Percentiles rank a stretch among this genome's conserved stretches.
Conservation (phyloP, 2,329 filamentous ascomycete species). For the Colletotrichum sp. region DNA sequence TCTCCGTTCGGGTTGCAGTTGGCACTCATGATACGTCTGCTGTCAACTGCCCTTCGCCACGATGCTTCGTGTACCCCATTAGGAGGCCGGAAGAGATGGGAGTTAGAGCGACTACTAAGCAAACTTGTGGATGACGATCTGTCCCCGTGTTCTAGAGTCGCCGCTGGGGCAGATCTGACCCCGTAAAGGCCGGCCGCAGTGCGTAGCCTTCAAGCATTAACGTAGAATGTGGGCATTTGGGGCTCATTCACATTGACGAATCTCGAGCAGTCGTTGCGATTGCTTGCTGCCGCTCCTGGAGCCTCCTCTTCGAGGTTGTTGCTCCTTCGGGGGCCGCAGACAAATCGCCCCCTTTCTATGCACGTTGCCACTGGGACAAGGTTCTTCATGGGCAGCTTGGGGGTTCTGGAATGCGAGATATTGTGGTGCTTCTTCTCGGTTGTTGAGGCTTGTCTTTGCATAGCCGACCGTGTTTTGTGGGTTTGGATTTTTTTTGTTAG, state of each 20-base stretch:
- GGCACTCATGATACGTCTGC: not conserved
- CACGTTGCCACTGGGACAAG: not conserved
- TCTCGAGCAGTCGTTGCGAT: not conserved
- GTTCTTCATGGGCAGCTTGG: not conserved
- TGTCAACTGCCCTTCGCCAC: not conserved
- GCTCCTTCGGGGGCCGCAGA: not conserved
- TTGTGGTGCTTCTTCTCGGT: not conserved
- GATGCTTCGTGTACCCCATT: not conserved
- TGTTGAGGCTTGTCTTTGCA: conserved; percentile 9
- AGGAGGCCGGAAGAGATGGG: not conserved
- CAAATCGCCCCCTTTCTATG: not conserved
- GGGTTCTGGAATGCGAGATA: not conserved
- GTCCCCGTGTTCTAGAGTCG: not conserved
- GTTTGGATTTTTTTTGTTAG: not conserved
- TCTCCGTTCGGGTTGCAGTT: not conserved
- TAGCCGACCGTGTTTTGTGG: conserved; percentile 3
- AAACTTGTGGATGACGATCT: not conserved
- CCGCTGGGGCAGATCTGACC: not conserved
- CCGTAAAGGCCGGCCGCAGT: not conserved
- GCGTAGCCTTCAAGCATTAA: not conserved
- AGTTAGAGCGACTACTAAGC: not conserved
- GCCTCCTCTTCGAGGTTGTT: not conserved
- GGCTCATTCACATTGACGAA: not conserved
- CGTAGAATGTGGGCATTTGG: not conserved
- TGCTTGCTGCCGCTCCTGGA: not conserved